These are phyloP conservation scores for Rubroboletus satanas DNA, from an alignment of 768 basidiomycete genomes.

Conservation along the genomic window DNA sequence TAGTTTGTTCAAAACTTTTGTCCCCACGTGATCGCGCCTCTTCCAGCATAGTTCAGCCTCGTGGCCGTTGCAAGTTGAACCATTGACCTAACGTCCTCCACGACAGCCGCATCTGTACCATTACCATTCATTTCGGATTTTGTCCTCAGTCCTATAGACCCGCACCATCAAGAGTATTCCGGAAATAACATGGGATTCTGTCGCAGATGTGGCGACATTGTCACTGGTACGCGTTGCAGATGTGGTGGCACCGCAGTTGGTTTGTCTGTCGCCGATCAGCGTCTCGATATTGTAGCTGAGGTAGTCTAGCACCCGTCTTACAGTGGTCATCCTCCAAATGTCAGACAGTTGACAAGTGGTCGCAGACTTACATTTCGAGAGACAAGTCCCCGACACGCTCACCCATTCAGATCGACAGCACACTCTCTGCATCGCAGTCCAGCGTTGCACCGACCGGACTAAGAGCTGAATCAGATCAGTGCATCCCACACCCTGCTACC, in stretches of 20 bases:
- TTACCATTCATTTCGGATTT: not conserved
- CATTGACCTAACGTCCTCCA: constrained; percentile 1
- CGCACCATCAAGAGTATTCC: not conserved
- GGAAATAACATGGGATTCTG: constrained; percentile 69
- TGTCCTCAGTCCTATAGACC: not conserved
- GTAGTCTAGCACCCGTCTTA: constrained; percentile 57
- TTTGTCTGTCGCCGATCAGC: constrained; percentile 37
- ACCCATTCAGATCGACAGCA: constrained; percentile 20
- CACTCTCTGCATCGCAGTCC: constrained; percentile 11
- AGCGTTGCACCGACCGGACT: constrained; percentile 5
- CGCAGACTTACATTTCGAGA: constrained; percentile 67
- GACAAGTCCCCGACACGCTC: constrained; percentile 46
- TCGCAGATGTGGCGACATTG: constrained; percentile 81
- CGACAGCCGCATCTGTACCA: not conserved
- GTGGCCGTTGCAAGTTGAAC: constrained; percentile 6
- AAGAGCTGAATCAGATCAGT: constrained; percentile 4
- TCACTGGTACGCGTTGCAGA: constrained; percentile 63
- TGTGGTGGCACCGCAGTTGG: constrained; percentile 80
- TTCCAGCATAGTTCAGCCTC: constrained; percentile 1
- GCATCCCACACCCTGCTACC: not conserved
- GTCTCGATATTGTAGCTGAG: constrained; percentile 12
- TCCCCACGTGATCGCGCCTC: constrained; percentile 20
- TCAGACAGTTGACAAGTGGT: constrained; percentile 64
- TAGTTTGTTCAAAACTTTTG: not conserved
- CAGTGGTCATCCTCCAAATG: constrained; percentile 51